Evolutionary conservation across 495 filamentous ascomycete genomes (phyloP).

Genomic region (Trichoderma erinaceum): DNA sequence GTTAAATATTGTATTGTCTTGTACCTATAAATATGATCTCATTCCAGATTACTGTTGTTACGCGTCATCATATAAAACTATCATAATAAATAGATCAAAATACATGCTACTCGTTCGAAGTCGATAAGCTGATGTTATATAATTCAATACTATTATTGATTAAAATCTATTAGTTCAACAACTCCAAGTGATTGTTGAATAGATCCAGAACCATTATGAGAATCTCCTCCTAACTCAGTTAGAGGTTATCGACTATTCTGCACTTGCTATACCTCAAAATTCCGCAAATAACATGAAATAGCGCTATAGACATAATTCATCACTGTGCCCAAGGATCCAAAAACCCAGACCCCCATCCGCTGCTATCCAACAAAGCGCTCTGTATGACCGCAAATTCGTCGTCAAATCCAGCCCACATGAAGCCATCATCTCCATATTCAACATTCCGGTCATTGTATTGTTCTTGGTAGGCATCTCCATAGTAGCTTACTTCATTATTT

Average conservation of each 20-base stretch:
- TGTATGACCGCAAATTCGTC: conserved; percentile 17
- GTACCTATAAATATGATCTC: background rate
- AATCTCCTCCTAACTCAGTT: too few species aligned
- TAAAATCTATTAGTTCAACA: too few species aligned
- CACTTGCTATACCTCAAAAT: too few species aligned
- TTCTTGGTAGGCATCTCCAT: background rate
- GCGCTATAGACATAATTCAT: background rate
- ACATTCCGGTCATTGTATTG: background rate
- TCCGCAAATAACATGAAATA: background rate
- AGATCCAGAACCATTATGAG: too few species aligned
- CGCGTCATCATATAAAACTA: background rate
- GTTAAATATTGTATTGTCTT: background rate
- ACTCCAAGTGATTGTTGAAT: too few species aligned
- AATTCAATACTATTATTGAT: background rate
- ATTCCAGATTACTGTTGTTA: background rate
- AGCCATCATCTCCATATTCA: conserved; percentile 11
- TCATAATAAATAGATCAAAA: background rate
- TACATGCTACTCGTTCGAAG: background rate
- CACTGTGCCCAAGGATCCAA: conserved; percentile 7
- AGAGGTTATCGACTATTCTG: too few species aligned
- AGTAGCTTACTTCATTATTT: background rate
- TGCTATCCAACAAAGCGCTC: conserved; percentile 16
- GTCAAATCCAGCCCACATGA: conserved; percentile 12
- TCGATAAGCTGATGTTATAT: background rate
- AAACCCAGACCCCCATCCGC: conserved; percentile 16